These are phyloP conservation scores for Schoenoplectus triqueter DNA, from an alignment of 202 grass and related monocot genomes.

Conservation along the genomic window DNA sequence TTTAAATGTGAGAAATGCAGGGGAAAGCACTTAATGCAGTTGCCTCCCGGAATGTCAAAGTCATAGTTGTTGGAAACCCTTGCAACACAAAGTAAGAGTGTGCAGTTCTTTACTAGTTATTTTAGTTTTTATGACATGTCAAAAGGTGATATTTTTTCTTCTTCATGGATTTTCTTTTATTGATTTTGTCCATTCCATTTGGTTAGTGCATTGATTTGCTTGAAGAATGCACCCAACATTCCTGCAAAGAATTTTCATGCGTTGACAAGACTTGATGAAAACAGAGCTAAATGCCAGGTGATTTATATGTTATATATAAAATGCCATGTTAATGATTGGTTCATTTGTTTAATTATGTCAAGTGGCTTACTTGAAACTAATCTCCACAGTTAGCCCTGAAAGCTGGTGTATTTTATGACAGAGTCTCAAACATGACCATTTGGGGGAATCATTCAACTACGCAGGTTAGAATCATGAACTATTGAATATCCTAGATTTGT, in stretches of 20 bases:
- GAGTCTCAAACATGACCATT: constrained; percentile 96
- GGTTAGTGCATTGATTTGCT: constrained; percentile 86
- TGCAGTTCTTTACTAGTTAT: background rate
- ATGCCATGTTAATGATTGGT: constrained; percentile 26
- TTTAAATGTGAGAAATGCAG: constrained; percentile 54
- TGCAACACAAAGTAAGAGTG: constrained; percentile 91
- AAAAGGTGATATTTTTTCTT: constrained; percentile 4
- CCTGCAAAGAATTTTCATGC: constrained; percentile 92
- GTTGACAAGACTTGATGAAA: constrained; percentile 91
- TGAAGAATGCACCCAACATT: constrained; percentile 88
- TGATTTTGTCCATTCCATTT: constrained; percentile 32
- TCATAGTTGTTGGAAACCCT: constrained; percentile 89
- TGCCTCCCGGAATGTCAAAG: constrained; percentile 82
- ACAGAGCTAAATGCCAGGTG: constrained; percentile 99
- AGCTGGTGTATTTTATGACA: constrained; percentile 97
- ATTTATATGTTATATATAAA: constrained; percentile 15
- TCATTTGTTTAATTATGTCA: constrained; percentile 39
- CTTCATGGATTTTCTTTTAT: constrained; percentile 8
- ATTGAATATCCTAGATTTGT: background rate
- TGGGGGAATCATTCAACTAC: constrained; percentile 99
- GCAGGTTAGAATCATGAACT: constrained; percentile 60
- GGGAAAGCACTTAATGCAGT: constrained; percentile 96
- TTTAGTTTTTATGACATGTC: background rate
- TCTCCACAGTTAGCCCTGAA: constrained; percentile 78
- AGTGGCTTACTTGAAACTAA: constrained; percentile 17